phyloP scores from a whole-genome alignment of 176 grass and related monocot genomes.

The Oryza rufipogon region DNA sequence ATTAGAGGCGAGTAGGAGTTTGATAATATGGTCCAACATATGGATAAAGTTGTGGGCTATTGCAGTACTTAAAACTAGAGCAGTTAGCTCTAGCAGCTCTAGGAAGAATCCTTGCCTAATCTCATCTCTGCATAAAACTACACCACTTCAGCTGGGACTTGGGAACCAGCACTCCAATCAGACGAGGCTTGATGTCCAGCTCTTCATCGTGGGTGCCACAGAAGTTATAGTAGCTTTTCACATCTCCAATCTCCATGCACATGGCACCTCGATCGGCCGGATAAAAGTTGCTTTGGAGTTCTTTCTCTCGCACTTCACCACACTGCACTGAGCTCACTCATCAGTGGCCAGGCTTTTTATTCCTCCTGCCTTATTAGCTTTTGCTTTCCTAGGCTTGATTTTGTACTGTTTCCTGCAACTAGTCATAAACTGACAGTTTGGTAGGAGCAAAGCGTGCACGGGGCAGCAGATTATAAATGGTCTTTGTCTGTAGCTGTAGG shows the following conservation, averaged over 20 bases:
- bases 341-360: constrained; percentile 25
- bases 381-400: background rate
- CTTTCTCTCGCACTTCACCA: background rate
- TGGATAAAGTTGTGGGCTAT: constrained; percentile 46
- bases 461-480: constrained; percentile 22
- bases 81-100: background rate
- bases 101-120: constrained; percentile 53
- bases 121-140: constrained; percentile 36
- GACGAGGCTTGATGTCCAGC: constrained; percentile 4
- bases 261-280: constrained; percentile 24
- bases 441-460: background rate
- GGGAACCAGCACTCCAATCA: constrained; percentile 46
- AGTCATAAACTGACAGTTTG: background rate
- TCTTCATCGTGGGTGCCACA: constrained; percentile 22
- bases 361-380: constrained; percentile 5
- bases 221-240: constrained; percentile 29
- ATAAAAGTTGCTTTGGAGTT: constrained; percentile 52
- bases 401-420: background rate
- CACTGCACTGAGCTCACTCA: background rate
- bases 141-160: constrained; percentile 33
- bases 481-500: background rate
- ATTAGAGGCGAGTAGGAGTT: constrained; percentile 14
- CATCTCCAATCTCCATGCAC: constrained; percentile 33
- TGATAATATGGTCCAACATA: constrained; percentile 11
- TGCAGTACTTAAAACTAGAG: background rate